Conservation (phyloP, 805 yeast genomes). For the Yamadazyma olivae region DNA sequence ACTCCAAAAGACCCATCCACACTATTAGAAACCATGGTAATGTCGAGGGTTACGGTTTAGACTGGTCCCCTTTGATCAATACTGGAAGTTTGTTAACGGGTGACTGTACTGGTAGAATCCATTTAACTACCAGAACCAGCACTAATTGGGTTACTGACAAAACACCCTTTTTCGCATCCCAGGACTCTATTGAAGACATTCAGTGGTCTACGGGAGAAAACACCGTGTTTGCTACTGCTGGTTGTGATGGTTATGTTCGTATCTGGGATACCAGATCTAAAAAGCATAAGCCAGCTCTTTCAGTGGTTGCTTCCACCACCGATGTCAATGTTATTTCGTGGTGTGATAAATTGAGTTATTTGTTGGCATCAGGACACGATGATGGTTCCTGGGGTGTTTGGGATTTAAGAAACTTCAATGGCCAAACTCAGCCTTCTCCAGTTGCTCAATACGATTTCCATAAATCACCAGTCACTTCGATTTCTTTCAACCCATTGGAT, state of each 20-base stretch:
- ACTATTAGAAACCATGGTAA: conserved; percentile 83
- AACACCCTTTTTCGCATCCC: conserved; percentile 67
- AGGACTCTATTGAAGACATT: conserved; percentile 87
- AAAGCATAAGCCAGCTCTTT: conserved; percentile 86
- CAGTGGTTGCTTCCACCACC: conserved; percentile 71
- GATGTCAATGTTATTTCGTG: conserved; percentile 96
- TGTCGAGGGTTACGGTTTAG: conserved; percentile 96
- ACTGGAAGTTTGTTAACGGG: conserved; percentile 86
- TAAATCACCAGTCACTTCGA: conserved; percentile 87
- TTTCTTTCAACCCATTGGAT: conserved; percentile 91
- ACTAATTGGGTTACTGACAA: conserved; percentile 84
- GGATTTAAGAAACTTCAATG: conserved; percentile 87
- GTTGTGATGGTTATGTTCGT: conserved; percentile 85
- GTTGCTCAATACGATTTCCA: conserved; percentile 96
- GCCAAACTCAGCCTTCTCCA: conserved; percentile 57
- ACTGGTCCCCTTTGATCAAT: conserved; percentile 86
- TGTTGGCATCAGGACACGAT: conserved; percentile 94
- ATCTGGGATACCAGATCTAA: conserved; percentile 97
- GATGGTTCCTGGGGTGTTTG: conserved; percentile 97
- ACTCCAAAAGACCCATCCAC: conserved; percentile 74
- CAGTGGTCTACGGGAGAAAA: conserved; percentile 94
- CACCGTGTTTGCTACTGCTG: conserved; percentile 94
- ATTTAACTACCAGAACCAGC: conserved; percentile 71
- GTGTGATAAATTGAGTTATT: conserved; percentile 82
- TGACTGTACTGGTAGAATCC: conserved; percentile 82